These are phyloP conservation scores for Exophiala calicioides DNA, from an alignment of 2,329 filamentous ascomycete species.

Conservation along the genomic window DNA sequence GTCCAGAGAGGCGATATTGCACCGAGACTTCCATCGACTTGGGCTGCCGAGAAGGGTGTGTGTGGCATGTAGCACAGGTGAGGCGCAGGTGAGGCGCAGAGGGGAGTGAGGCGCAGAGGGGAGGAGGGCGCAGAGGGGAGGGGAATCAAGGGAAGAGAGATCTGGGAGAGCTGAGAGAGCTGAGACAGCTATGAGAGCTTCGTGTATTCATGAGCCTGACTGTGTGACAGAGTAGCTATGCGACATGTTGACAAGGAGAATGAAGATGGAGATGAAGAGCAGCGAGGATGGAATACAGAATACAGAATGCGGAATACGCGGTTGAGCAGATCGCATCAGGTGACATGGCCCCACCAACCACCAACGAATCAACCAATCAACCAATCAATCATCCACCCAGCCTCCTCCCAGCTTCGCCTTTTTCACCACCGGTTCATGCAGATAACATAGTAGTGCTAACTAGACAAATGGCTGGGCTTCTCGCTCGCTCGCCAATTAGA, in stretches of 20 bases:
- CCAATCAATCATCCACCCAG: constrained; percentile 5
- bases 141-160: neutral
- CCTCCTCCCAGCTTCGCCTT: constrained; percentile 9
- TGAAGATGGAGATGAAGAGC: neutral
- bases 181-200: neutral
- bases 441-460: too few species aligned
- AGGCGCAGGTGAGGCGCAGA: neutral
- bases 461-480: constrained; percentile 3
- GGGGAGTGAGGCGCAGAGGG: neutral
- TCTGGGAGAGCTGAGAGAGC: neutral
- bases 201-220: too few species aligned
- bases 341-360: constrained; percentile 11
- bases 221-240: too few species aligned
- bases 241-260: too few species aligned
- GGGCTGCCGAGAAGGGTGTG: neutral
- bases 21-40: constrained; percentile 23
- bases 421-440: constrained; percentile 6
- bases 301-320: neutral
- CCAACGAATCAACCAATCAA: too few species aligned
- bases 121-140: neutral
- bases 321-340: constrained; percentile 3
- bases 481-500: too few species aligned
- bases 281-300: neutral
- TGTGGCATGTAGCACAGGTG: too few species aligned
- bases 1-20: constrained; percentile 17